Percentiles rank a stretch among this genome's conserved stretches.
These are phyloP conservation scores for Penicillium hordei DNA, from an alignment of 2,329 filamentous ascomycete genomes.

Conservation along the genomic window DNA sequence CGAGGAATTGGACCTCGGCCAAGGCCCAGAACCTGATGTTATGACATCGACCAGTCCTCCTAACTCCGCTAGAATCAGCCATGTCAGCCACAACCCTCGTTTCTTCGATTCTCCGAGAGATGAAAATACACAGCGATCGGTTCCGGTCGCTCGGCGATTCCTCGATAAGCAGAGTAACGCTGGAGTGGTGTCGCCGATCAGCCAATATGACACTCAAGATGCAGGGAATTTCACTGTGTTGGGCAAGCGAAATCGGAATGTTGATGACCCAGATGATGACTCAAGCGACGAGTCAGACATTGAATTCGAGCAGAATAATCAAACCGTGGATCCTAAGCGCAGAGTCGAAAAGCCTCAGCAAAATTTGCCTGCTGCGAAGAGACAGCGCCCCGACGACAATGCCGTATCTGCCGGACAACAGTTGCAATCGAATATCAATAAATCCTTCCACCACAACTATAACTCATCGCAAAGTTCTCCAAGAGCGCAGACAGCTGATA, in stretches of 20 bases:
- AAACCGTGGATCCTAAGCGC: slow-evolving; percentile 32
- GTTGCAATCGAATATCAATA: slow-evolving; percentile 6
- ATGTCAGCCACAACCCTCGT: slow-evolving; percentile 17
- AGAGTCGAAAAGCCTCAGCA: slow-evolving; percentile 34
- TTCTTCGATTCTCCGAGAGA: slow-evolving; percentile 7
- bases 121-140: not conserved
- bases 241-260: slow-evolving; percentile 4
- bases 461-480: not conserved
- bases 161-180: slow-evolving; percentile 40
- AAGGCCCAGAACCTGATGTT: not conserved
- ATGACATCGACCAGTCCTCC: slow-evolving; percentile 20
- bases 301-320: slow-evolving; percentile 43
- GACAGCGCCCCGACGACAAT: not conserved
- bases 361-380: slow-evolving; percentile 6
- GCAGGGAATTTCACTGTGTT: slow-evolving; percentile 14
- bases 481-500: not conserved
- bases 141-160: slow-evolving; percentile 19
- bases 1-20: slow-evolving; percentile 14
- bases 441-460: not conserved
- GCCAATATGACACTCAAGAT: slow-evolving; percentile 24
- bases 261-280: slow-evolving; percentile 39
- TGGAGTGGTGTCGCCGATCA: slow-evolving; percentile 37
- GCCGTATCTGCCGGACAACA: not conserved
- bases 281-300: slow-evolving; percentile 20
- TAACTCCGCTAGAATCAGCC: slow-evolving; percentile 18